A percentile compares a stretch with the other conserved stretches of the same genome.
Evolutionary conservation across 2,329 filamentous ascomycete species (phyloP).

Genomic region (Incumbomyces lentus): DNA sequence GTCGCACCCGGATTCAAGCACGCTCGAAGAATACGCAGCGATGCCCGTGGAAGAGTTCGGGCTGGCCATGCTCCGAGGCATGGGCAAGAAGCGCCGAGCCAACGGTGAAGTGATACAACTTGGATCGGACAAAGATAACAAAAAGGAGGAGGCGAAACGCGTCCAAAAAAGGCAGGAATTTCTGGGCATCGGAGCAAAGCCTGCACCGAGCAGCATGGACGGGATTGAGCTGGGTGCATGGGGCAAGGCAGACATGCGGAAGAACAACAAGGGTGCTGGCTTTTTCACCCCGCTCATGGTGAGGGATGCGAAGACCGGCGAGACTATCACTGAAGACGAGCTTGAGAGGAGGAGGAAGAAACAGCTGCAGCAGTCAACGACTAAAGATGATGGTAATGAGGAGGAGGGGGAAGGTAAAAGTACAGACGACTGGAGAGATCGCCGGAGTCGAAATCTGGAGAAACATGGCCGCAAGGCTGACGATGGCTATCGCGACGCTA

Average conservation of each 20-base stretch:
- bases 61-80: constrained; percentile 75
- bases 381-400: constrained; percentile 17
- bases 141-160: constrained; percentile 27
- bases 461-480: constrained; percentile 27
- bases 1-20: constrained; percentile 62
- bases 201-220: constrained; percentile 34
- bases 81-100: constrained; percentile 76
- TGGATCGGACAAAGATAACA: constrained; percentile 29
- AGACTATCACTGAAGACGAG: constrained; percentile 53
- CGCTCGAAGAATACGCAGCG: constrained; percentile 72
- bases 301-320: constrained; percentile 52
- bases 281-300: constrained; percentile 54
- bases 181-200: constrained; percentile 80
- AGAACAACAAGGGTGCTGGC: constrained; percentile 39
- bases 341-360: constrained; percentile 42
- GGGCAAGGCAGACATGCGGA: constrained; percentile 54
- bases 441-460: constrained; percentile 34
- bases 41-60: constrained; percentile 94
- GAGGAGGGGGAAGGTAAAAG: too few relatives aligned
- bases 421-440: constrained; percentile 33
- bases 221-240: constrained; percentile 67
- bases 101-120: constrained; percentile 41
- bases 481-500: constrained; percentile 28
- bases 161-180: constrained; percentile 63
- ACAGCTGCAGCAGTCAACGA: constrained; percentile 35